Base-by-base conservation (phyloP, 805 yeast species). In the Kodamaea lidongshanica region DNA sequence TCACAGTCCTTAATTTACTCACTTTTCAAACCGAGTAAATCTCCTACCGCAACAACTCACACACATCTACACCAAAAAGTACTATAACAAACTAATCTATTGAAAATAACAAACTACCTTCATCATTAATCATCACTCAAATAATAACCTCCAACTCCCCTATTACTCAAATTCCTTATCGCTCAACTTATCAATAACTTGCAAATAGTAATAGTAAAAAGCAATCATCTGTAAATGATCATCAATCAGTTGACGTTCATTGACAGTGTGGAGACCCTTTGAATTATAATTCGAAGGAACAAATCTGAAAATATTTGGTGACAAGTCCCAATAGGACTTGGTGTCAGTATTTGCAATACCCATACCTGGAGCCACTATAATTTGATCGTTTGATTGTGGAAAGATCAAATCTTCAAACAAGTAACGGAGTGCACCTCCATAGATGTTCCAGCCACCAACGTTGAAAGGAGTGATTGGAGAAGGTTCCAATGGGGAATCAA, bases 331-430 rank as follows among this genome's bases (percentile, higher is more conserved):
- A 42, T 63, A 63, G 15, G 54, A 44, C 33, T 53, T 56, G 7
- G 69, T 63, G 41, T 63, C 69, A 3, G 69, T 62, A 38, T 61
- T 61, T 3, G 66, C 69, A 6, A 59, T 48, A 28, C 52, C 45
- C 15, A 58, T 43, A 18, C 40, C 50, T 1, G 69, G 69, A 1
- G 66, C 53, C 7, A 58, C 51, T 6, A 59, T 40, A 20, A 49
- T 48, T 1, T 49, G 42, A 7, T 54, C 56, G 19, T 43, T 42
- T 18, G 35, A 28, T 5, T 45, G 48, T 2, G 52, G 52, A 19
- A 30, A 42, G 5, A 52, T 27, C 38, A 57, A 42, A 14, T 61
- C 63, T 41, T 61, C 68, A 37, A 51, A 61, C 28, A 61, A 46
- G 35, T 57, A 54, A 27, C 64, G 47, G 28, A 61, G 52, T 3